A percentile compares a stretch with the other conserved stretches of the same genome.
Conservation (phyloP, 768 basidiomycete species). For the Tephrocybe sp. region DNA sequence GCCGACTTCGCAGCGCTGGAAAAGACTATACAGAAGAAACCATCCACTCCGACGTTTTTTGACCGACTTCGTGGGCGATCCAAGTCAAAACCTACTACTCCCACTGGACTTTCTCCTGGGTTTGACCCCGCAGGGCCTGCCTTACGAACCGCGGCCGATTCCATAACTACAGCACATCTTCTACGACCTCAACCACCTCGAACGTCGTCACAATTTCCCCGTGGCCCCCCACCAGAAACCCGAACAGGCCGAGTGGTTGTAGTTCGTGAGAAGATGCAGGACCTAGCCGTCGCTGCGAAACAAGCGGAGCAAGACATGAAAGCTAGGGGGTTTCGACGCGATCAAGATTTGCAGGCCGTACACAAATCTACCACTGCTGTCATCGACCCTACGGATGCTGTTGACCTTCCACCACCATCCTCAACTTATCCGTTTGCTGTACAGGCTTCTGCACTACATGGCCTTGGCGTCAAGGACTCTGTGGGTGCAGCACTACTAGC, state of each 20-base stretch:
- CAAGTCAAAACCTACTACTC: constrained; percentile 62
- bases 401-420: constrained; percentile 74
- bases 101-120: constrained; percentile 34
- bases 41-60: constrained; percentile 56
- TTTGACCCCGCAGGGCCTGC: constrained; percentile 43
- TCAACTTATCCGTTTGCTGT: constrained; percentile 71
- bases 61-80: constrained; percentile 73
- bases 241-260: constrained; percentile 70
- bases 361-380: constrained; percentile 48
- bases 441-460: constrained; percentile 73
- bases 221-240: constrained; percentile 32
- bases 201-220: constrained; percentile 36
- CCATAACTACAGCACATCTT: constrained; percentile 46
- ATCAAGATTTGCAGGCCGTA: constrained; percentile 42
- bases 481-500: constrained; percentile 76
- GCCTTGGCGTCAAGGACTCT: constrained; percentile 72
- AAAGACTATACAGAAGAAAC: constrained; percentile 43
- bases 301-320: constrained; percentile 77
- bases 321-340: constrained; percentile 46
- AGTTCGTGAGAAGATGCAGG: constrained; percentile 78
- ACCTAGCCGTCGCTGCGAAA: constrained; percentile 67
- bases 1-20: constrained; percentile 54
- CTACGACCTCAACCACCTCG: constrained; percentile 33
- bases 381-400: constrained; percentile 83
- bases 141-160: constrained; percentile 67